Evolutionary conservation across 2,329 filamentous ascomycete genomes (phyloP), one percentile per base, ranked within the genome.

Genomic region (Bipolaris cookei): DNA sequence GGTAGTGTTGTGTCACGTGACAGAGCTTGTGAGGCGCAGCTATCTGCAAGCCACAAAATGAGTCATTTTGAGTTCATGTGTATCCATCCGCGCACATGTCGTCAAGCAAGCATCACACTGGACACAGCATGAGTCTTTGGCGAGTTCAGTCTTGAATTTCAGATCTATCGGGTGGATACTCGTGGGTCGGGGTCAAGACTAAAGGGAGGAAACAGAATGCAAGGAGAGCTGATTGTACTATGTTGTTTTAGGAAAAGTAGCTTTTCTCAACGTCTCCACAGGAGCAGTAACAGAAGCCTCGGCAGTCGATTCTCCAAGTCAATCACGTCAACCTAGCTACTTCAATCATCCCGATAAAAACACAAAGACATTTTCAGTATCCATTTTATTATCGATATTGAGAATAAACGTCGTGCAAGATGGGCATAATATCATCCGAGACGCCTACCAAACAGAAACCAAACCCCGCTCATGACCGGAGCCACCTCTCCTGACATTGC

Each of bases 381-480:
- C 21, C 20, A 52, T 52, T 43, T 52, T 41, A 34, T 56, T 45
- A 41, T 46, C 13, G 28, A 21, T 21, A 39, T 14, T 18, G 8
- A 51, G 39, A 34, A 25, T 7, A 45, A 46, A 45, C 42, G 35
- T 30, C 34, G 35, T 46, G 25, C 41, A 55, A 38, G 18, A 34
- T 23, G 28, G 16, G 39, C 53, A 50, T 41, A 30, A 25, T 49
- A 53, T 56, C 30, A 37, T 37, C 6, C 30, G 43, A 16, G 6
- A 56, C 54, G 49, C 54, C 42, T 21, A 35, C 37, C 41, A 18
- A 47, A 47, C 49, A 37, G 21, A 45, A 53, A 37, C 21, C 35
- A 52, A 28, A 43, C 7, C 38, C 35, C 35, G 28, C 28, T 34
- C 35, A 16, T 25, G 18, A 16, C 13, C 8, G 21, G 34, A 21